phyloP scores from a whole-genome alignment of 495 filamentous ascomycete genomes.

The Rostrohypoxylon terebratum region DNA sequence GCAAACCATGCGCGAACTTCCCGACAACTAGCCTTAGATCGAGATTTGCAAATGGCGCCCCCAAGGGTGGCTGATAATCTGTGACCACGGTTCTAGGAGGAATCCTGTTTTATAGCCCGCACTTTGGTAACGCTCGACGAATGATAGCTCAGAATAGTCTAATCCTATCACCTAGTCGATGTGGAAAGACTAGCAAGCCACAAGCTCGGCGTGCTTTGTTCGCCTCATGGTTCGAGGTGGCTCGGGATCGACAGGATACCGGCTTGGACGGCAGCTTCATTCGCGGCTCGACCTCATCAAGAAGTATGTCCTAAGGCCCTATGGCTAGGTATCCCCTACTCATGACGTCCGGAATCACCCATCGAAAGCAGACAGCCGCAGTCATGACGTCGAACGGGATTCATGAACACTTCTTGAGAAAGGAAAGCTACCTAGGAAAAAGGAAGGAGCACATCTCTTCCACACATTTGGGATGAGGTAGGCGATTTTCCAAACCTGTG shows the following conservation, averaged over 20 bases:
- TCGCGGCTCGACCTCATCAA: constrained; percentile 43
- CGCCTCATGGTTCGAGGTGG: constrained; percentile 20
- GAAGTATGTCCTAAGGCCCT: constrained; percentile 22
- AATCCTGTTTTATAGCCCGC: constrained; percentile 40
- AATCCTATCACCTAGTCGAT: neutral
- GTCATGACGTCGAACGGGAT: constrained; percentile 48
- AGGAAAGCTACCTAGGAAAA: neutral
- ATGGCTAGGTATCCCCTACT: constrained; percentile 42
- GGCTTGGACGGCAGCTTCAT: constrained; percentile 34
- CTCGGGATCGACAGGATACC: constrained; percentile 29
- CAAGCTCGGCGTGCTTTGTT: constrained; percentile 22
- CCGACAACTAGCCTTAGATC: constrained; percentile 21
- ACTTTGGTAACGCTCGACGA: constrained; percentile 14
- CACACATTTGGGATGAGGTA: neutral
- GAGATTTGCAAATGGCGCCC: constrained; percentile 37
- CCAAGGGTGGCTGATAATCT: constrained; percentile 14
- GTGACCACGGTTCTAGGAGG: neutral
- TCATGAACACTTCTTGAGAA: constrained; percentile 24
- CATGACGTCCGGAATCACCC: constrained; percentile 43
- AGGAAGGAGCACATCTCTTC: constrained; percentile 5
- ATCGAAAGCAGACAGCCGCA: neutral
- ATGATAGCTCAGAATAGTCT: constrained; percentile 5
- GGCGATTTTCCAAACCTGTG: constrained; percentile 18
- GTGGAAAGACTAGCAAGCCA: constrained; percentile 34
- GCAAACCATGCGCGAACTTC: neutral